These are phyloP conservation scores for Corniculantispora saksenae DNA, from an alignment of 2,329 filamentous ascomycete genomes.

Conservation along the genomic window DNA sequence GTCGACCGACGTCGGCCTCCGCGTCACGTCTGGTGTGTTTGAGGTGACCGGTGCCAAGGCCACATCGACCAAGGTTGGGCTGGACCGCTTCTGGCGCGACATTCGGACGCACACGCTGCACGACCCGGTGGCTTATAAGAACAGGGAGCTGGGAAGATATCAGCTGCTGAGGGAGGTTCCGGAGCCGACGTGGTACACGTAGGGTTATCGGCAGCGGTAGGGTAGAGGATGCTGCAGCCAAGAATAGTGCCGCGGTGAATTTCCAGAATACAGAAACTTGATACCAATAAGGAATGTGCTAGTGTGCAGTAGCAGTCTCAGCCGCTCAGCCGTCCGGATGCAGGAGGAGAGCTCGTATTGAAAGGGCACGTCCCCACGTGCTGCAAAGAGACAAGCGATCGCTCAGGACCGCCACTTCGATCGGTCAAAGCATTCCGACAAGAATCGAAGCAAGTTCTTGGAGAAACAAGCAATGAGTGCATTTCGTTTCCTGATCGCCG, in stretches of 20 bases:
- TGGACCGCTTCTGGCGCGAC: conserved; percentile 68
- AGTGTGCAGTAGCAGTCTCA: neutral
- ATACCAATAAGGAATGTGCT: no score
- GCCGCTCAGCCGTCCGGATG: no score
- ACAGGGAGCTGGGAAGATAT: conserved; percentile 60
- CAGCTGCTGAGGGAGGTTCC: conserved; percentile 58
- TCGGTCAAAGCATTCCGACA: neutral
- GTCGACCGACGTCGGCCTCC: conserved; percentile 59
- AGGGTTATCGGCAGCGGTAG: neutral
- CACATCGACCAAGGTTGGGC: conserved; percentile 57
- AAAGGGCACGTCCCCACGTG: neutral
- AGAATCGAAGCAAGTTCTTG: neutral
- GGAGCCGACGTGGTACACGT: conserved; percentile 64
- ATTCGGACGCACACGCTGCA: conserved; percentile 66
- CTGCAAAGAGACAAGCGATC: neutral
- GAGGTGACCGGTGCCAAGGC: conserved; percentile 63
- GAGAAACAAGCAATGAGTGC: neutral
- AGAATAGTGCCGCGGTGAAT: no score
- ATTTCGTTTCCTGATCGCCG: neutral
- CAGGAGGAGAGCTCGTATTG: no score
- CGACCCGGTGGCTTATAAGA: conserved; percentile 69
- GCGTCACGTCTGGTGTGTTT: conserved; percentile 62
- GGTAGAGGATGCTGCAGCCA: neutral
- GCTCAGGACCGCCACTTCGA: neutral
- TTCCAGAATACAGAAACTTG: no score